Evolutionary conservation across 179 eudicot genomes (phyloP).

Genomic region (Patellifolia procumbens): DNA sequence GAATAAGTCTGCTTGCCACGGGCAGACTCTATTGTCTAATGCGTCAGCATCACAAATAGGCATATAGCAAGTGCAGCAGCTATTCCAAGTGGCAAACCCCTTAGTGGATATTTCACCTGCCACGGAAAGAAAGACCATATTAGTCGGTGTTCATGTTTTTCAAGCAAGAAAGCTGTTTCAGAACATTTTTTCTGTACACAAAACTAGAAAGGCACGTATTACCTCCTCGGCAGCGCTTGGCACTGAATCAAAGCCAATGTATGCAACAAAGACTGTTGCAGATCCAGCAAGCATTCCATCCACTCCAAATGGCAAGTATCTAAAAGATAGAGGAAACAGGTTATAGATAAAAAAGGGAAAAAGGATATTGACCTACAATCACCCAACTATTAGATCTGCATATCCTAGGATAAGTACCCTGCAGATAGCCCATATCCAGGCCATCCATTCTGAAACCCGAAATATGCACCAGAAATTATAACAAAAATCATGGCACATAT

Average conservation of each 20-base stretch:
- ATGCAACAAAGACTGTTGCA: slow-evolving; percentile 93
- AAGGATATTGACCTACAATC: neutral
- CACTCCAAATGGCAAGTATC: slow-evolving; percentile 79
- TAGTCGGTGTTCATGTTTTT: neutral
- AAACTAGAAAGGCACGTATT: neutral
- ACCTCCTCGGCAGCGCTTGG: slow-evolving; percentile 99
- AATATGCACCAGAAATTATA: slow-evolving; percentile 80
- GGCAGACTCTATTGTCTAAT: too few species aligned
- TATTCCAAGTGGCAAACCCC: slow-evolving; percentile 89
- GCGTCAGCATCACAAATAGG: too few species aligned
- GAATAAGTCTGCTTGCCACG: too few species aligned
- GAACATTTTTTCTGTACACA: neutral
- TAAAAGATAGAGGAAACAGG: slow-evolving; percentile 20
- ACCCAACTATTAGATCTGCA: neutral
- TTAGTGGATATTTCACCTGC: slow-evolving; percentile 88
- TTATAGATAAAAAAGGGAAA: neutral
- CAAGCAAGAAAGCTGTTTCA: slow-evolving; percentile 5
- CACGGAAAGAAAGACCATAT: slow-evolving; percentile 1
- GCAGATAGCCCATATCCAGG: slow-evolving; percentile 65
- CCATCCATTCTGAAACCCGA: slow-evolving; percentile 77
- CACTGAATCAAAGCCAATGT: slow-evolving; percentile 91
- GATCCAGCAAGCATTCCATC: slow-evolving; percentile 99
- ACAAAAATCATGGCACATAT: slow-evolving; percentile 86
- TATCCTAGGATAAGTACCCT: slow-evolving; percentile 50
- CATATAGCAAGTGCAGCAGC: slow-evolving; percentile 79